Evolutionary conservation across 1,284 basidiomycete genomes (phyloP).

Genomic region (Lentinula novae-zelandiae): DNA sequence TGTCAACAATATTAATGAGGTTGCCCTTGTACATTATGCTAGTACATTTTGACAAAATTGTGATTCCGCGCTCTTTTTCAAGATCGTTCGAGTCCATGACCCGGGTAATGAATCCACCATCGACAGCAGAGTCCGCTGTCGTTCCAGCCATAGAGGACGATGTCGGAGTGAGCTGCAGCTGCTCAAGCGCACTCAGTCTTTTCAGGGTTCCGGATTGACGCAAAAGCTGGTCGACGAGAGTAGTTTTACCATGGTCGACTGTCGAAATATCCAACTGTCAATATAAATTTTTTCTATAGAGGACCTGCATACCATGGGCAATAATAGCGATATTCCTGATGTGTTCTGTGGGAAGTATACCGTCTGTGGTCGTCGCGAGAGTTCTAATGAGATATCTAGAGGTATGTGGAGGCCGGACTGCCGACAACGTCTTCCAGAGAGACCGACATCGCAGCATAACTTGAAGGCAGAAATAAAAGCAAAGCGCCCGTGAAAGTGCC

Average conservation of each 20-base stretch:
- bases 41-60: conserved; percentile 46
- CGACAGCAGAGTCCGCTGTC: conserved; percentile 31
- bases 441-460: conserved; percentile 9
- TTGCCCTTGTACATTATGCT: conserved; percentile 37
- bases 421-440: conserved; percentile 3
- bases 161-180: conserved; percentile 28
- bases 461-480: background rate
- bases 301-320: conserved; percentile 21
- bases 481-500: background rate
- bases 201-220: conserved; percentile 43
- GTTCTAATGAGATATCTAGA: background rate
- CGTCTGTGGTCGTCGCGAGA: background rate
- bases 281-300: background rate
- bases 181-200: conserved; percentile 31
- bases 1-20: conserved; percentile 47
- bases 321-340: conserved; percentile 28
- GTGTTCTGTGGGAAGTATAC: conserved; percentile 15
- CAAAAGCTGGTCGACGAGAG: conserved; percentile 44
- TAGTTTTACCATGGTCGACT: conserved; percentile 52
- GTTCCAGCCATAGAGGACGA: conserved; percentile 25
- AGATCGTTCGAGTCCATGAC: conserved; percentile 49
- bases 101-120: conserved; percentile 37
- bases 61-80: conserved; percentile 47
- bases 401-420: background rate
- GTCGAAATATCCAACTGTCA: background rate